Base-by-base conservation (phyloP, 2,329 filamentous ascomycete genomes). In the Didymella sp. region DNA sequence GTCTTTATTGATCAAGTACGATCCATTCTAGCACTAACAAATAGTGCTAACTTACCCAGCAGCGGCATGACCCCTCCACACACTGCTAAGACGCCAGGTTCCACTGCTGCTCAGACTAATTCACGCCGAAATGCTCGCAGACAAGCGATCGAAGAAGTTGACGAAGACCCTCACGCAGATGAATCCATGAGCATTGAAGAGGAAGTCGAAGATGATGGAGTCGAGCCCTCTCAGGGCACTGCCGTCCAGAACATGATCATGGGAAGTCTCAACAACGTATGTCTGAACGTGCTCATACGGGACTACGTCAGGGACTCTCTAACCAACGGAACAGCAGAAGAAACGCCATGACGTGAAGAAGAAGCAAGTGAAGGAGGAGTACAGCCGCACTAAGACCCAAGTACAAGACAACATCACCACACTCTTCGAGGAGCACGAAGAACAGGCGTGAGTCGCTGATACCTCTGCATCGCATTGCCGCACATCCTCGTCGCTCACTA, bases 341-440 rank as follows among this genome's bases (percentile, higher is more conserved):
- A 71, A 68, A 48, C 69, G 70, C 50, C 61, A 68, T 49, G 7
- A 50, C 19, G 37, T 45, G 49, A 60, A 57, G 42, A 70, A 68
- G 49, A 38, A 64, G 25, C 37, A 22, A 21, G 53, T 74, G n/a
- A 48, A 57, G 40, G 67, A 67, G 28, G 38, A 54, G 2, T 73
- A 74, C 56, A 41, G 53, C 5, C 38, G 19, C 7, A 48, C 58
- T 24, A 50, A 56, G 21, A 35, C 56, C 19, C 44, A 54, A 1
- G 37, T 60, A n/a, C 53, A 68, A 30, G 44, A 54, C 7, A 54
- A 55, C 15, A 69, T 76, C 56, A 60, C 50, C 33, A 54, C 49
- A 0, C 30, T 69, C 6, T 73, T 75, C 42, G 63, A 67, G 15
- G 45, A 65, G 2, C 66, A 72, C 28, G 66, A 72, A 44, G 51